Conservation (phyloP, 345 rosid genomes). For the Trapa incisa region DNA sequence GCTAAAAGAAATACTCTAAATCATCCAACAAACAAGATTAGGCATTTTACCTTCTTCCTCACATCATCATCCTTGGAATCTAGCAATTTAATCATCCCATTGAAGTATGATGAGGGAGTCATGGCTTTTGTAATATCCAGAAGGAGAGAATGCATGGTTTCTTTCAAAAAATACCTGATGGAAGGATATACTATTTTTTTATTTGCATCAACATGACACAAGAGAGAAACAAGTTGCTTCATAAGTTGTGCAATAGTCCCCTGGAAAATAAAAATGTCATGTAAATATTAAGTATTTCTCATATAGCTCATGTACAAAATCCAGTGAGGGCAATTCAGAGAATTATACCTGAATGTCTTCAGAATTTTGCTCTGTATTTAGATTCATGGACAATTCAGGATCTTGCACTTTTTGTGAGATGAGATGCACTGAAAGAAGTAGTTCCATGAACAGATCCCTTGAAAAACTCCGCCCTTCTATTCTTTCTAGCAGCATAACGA, state of each 20-base stretch:
- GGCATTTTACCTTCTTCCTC: conserved; percentile 52
- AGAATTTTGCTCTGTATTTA: conserved; percentile 42
- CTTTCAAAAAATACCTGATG: conserved; percentile 44
- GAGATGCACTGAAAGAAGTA: conserved; percentile 48
- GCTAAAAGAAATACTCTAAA: neutral
- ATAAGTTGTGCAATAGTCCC: conserved; percentile 53
- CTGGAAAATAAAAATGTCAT: conserved; percentile 28
- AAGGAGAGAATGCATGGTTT: conserved; percentile 41
- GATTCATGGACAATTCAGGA: conserved; percentile 64
- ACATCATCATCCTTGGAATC: conserved; percentile 39
- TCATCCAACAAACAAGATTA: neutral
- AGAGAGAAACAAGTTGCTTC: conserved; percentile 50
- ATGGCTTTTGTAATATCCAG: conserved; percentile 39
- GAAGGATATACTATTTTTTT: conserved; percentile 34
- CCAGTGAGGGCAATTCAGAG: neutral
- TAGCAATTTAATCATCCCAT: conserved; percentile 54
- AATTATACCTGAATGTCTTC: conserved; percentile 56
- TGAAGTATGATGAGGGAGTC: conserved; percentile 62
- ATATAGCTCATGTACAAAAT: neutral
- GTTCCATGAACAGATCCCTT: conserved; percentile 26
- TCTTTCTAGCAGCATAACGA: conserved; percentile 43
- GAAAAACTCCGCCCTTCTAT: conserved; percentile 24
- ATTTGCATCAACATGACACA: conserved; percentile 35
- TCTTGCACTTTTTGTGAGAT: conserved; percentile 57
- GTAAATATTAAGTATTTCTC: neutral